These are phyloP conservation scores for Trichoderma afroharzianum DNA, from an alignment of 2,329 filamentous ascomycete species.

Conservation along the genomic window DNA sequence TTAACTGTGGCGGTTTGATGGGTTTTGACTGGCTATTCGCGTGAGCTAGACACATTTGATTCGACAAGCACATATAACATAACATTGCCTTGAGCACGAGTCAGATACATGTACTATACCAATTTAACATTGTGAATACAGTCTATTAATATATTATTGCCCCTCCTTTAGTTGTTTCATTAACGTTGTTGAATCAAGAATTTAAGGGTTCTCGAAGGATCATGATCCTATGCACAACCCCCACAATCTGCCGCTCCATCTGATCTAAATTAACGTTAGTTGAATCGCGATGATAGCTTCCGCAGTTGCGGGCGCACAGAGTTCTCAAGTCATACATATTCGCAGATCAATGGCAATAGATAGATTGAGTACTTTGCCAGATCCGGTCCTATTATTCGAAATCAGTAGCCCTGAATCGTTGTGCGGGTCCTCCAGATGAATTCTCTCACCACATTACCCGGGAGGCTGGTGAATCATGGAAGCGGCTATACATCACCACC, in stretches of 20 bases:
- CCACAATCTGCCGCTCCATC: neutral
- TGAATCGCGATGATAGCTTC: neutral
- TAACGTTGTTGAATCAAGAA: neutral
- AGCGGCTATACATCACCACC: neutral
- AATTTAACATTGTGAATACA: neutral
- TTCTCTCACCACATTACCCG: neutral
- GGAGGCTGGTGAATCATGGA: neutral
- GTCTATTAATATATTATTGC: neutral
- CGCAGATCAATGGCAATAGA: neutral
- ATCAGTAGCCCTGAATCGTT: neutral
- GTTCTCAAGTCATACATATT: neutral
- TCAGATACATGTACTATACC: neutral
- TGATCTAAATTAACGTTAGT: neutral
- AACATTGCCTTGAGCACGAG: neutral
- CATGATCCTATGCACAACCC: neutral
- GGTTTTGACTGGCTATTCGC: neutral
- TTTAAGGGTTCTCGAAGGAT: neutral
- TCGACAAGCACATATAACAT: neutral
- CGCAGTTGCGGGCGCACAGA: neutral
- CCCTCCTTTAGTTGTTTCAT: neutral
- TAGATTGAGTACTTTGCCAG: neutral
- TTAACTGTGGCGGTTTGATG: neutral
- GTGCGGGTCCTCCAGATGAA: neutral
- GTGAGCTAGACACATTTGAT: neutral
- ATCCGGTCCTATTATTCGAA: neutral